Percentiles rank a stretch among this genome's conserved stretches.
These are phyloP conservation scores for Dispira parvispora DNA, from an alignment of 192 early-diverging fungal genomes.

Conservation along the genomic window DNA sequence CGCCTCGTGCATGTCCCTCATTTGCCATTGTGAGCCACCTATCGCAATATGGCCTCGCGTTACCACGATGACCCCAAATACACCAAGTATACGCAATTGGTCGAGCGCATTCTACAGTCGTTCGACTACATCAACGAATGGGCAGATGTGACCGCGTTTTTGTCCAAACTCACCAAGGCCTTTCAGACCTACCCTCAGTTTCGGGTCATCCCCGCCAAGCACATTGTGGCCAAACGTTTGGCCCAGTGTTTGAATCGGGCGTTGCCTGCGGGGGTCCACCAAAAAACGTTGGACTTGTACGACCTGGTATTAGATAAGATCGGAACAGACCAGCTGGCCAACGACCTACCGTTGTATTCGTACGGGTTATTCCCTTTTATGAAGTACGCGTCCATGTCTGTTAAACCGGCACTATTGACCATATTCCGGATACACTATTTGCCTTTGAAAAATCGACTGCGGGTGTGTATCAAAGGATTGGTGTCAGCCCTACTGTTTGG, in stretches of 20 bases:
- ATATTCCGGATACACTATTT: slow-evolving; percentile 63
- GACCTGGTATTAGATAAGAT: slow-evolving; percentile 54
- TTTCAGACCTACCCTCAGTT: slow-evolving; percentile 66
- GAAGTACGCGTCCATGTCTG: slow-evolving; percentile 59
- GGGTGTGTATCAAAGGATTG: slow-evolving; percentile 61
- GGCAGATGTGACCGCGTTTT: slow-evolving; percentile 86
- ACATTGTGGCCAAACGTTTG: slow-evolving; percentile 72
- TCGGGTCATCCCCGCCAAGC: slow-evolving; percentile 61
- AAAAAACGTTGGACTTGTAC: slow-evolving; percentile 83
- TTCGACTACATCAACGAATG: slow-evolving; percentile 90
- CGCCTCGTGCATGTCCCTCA: too few relatives aligned
- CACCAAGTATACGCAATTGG: slow-evolving; percentile 59
- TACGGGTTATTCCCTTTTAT: slow-evolving; percentile 84
- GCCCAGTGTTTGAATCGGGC: slow-evolving; percentile 93
- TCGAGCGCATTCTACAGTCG: slow-evolving; percentile 75
- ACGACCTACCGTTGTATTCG: slow-evolving; percentile 74
- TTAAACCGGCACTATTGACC: slow-evolving; percentile 69
- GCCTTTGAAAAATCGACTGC: slow-evolving; percentile 48
- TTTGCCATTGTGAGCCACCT: too few relatives aligned
- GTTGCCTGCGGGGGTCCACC: slow-evolving; percentile 85
- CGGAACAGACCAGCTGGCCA: slow-evolving; percentile 46
- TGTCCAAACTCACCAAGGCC: slow-evolving; percentile 65
- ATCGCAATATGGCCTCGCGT: slow-evolving; percentile 3
- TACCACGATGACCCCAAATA: slow-evolving; percentile 58
- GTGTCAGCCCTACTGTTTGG: slow-evolving; percentile 66